Evolutionary conservation across 2,329 filamentous ascomycete species (phyloP), one percentile per base, ranked within the genome.

Genomic region (Zymoseptoria passerinii): DNA sequence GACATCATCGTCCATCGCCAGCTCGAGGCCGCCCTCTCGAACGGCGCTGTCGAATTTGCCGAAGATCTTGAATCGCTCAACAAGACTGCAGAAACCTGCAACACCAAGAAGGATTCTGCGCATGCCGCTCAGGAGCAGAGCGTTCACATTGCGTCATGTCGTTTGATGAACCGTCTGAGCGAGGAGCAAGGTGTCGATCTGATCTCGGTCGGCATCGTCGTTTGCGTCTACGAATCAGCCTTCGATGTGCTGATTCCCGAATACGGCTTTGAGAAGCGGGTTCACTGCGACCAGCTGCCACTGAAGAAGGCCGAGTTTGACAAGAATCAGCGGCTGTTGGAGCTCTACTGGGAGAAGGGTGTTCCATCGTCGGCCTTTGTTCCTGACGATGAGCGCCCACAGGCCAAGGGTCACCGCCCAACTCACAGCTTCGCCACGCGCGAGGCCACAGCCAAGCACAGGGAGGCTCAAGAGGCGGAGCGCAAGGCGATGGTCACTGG

Each of bases 311-410:
- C 94, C n/a, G 94, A 99, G 73, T 99, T 94, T 77, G 86, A 95
- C 75, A 97, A 97, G 81, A 91, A 95, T 72, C 90, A 92, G 78
- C 86, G 94, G 57, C 84, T 97, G 28, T 81, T 99, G 52, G 94
- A 99, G 76, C 83, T 99, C 16, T 99, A 96, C 81, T 99, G 94
- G 94, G 94, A 99, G 85, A 99, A 97, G 83, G 94, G 94, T 52
- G 91, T 97, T 7, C 90, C 92, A 28, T 97, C 92, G 63, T 96
- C 92, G 50, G 89, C 92, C 2, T 99, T 95, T 68, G 87, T 99
- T 55, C 94, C 94, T 2, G 94, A 99, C 72, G 94, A 99, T 71
- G 94, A 99, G 78, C 88, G 92, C 58, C 92, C 92, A 56, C 95
- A 94, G 80, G 86, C 88, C 68, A 67, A 67, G 61, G 88, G 89